A percentile compares a stretch with the other conserved stretches of the same genome.
Conservation (phyloP, 2,329 filamentous ascomycete genomes). For the Emergomyces pasteurianus region DNA sequence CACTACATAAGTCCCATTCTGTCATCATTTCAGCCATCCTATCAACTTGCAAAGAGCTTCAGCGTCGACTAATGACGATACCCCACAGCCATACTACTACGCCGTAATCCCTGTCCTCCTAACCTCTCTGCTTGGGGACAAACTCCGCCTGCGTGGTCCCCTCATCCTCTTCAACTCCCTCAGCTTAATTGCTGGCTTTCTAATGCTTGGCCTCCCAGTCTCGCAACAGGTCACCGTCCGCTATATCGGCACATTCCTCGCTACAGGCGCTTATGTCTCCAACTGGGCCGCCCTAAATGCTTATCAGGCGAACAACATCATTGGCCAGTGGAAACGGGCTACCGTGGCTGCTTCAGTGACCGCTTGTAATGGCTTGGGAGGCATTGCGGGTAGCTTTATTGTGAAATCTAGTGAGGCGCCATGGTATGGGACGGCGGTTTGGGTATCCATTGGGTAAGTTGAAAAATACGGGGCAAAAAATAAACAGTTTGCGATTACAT, state of each 20-base stretch:
- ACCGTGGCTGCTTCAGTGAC: constrained; percentile 50
- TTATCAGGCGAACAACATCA: constrained; percentile 52
- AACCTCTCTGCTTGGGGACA: constrained; percentile 52
- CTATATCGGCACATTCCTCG: constrained; percentile 53
- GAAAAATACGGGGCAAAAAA: background rate
- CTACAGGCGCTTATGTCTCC: constrained; percentile 55
- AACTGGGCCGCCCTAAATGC: constrained; percentile 58
- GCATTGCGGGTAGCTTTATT: constrained; percentile 55
- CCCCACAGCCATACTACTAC: constrained; percentile 50
- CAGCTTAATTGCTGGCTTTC: constrained; percentile 51
- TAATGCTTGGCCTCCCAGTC: constrained; percentile 50
- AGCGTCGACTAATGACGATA: background rate
- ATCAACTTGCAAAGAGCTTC: background rate
- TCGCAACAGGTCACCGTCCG: constrained; percentile 45
- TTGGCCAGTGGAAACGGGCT: constrained; percentile 53
- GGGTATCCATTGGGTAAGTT: constrained; percentile 48
- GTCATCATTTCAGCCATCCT: background rate
- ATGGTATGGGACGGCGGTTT: constrained; percentile 52
- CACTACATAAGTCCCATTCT: background rate
- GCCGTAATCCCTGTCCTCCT: constrained; percentile 51
- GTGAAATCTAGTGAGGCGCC: constrained; percentile 51
- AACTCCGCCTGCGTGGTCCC: constrained; percentile 47
- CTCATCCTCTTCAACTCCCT: constrained; percentile 54
- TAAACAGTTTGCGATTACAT: background rate
- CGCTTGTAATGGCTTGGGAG: constrained; percentile 51